phyloP scores from a whole-genome alignment of 2,329 filamentous ascomycete species.

The Paraconiothyrium brasiliense region DNA sequence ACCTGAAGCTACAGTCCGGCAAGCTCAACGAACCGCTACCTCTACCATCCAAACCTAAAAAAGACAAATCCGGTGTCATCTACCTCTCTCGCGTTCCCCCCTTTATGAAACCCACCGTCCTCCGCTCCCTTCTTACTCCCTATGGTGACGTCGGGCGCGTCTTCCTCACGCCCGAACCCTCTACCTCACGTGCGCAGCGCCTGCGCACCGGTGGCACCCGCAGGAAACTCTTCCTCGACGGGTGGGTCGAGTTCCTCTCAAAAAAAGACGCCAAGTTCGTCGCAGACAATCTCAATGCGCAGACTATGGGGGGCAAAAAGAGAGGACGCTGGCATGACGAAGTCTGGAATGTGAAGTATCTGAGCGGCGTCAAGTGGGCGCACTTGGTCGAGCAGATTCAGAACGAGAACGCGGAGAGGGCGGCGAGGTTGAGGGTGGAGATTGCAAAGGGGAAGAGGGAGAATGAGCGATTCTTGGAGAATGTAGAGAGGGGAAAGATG shows the following conservation, averaged over 20 bases:
- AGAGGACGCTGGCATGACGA: slow-evolving; percentile 85
- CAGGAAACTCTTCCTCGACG: slow-evolving; percentile 82
- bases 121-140: slow-evolving; percentile 77
- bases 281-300: slow-evolving; percentile 78
- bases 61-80: slow-evolving; percentile 79
- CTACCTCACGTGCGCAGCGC: slow-evolving; percentile 70
- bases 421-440: slow-evolving; percentile 79
- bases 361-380: slow-evolving; percentile 85
- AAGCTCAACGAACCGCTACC: slow-evolving; percentile 31
- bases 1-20: slow-evolving; percentile 48
- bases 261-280: slow-evolving; percentile 82
- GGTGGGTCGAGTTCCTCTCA: slow-evolving; percentile 83
- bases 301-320: slow-evolving; percentile 84
- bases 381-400: slow-evolving; percentile 78
- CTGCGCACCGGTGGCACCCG: slow-evolving; percentile 81
- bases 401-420: slow-evolving; percentile 81
- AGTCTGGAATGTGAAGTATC: slow-evolving; percentile 83
- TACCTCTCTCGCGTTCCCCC: slow-evolving; percentile 87
- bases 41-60: slow-evolving; percentile 64
- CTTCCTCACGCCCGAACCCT: slow-evolving; percentile 81
- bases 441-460: slow-evolving; percentile 78
- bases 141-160: slow-evolving; percentile 81
- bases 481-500: slow-evolving; percentile 83
- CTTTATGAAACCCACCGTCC: slow-evolving; percentile 85
- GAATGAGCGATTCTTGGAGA: slow-evolving; percentile 82